phyloP scores from a whole-genome alignment of 2,329 filamentous ascomycete species.

The Helotiales sp. region DNA sequence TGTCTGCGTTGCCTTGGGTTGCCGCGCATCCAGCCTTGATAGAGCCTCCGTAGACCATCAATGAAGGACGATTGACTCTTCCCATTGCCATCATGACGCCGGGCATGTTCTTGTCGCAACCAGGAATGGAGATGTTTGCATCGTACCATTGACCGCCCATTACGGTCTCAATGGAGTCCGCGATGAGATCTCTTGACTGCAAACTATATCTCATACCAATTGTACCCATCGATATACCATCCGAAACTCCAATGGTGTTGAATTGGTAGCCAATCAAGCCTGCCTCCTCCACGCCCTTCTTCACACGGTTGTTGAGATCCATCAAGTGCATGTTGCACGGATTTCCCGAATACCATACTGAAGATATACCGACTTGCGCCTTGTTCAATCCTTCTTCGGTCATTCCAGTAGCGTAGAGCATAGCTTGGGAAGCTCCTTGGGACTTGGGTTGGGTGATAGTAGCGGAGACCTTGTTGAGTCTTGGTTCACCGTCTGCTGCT shows the following conservation, averaged over 20 bases:
- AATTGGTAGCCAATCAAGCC: conserved; percentile 93
- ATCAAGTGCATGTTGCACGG: conserved; percentile 99
- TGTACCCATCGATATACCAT: conserved; percentile 98
- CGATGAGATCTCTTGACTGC: conserved; percentile 94
- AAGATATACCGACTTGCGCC: conserved; percentile 95
- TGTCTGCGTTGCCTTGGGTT: conserved; percentile 69
- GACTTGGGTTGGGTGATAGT: conserved; percentile 95
- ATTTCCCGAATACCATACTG: conserved; percentile 97
- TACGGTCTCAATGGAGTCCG: conserved; percentile 97
- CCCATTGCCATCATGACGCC: conserved; percentile 92
- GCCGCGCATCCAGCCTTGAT: conserved; percentile 88
- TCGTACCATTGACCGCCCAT: conserved; percentile 99
- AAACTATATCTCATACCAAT: conserved; percentile 94
- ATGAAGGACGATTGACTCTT: conserved; percentile 85
- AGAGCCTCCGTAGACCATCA: conserved; percentile 97
- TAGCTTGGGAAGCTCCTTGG: conserved; percentile 96
- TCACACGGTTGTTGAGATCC: conserved; percentile 59
- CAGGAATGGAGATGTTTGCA: conserved; percentile 92
- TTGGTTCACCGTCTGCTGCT: conserved; percentile 32
- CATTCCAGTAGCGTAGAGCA: conserved; percentile 95
- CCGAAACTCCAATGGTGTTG: conserved; percentile 97
- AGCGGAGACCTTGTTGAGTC: conserved; percentile 82
- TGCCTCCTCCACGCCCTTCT: conserved; percentile 69
- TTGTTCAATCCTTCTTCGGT: conserved; percentile 88
- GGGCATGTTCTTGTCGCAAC: conserved; percentile 99